phyloP scores from a whole-genome alignment of 164 flowering plant genomes.

The Vitis riparia region DNA sequence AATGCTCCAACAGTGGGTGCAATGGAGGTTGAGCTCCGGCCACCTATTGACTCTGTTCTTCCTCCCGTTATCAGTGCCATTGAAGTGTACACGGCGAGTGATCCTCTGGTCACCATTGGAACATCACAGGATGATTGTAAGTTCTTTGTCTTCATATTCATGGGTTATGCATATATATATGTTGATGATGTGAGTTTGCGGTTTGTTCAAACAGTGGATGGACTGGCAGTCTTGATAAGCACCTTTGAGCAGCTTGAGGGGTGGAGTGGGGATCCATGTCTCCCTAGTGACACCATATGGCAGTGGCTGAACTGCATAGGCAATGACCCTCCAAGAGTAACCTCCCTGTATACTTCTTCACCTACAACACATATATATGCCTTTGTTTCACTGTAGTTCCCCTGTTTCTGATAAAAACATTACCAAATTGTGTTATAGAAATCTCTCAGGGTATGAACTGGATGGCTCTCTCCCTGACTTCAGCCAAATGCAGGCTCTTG shows the following conservation, averaged over 20 bases:
- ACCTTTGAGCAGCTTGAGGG: constrained; percentile 8
- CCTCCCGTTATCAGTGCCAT: constrained; percentile 14
- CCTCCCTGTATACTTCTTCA: constrained; percentile 1
- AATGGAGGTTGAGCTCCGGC: constrained; percentile 1
- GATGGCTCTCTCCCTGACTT: constrained; percentile 7
- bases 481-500: constrained; percentile 20
- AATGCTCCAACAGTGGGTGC: neutral
- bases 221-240: constrained; percentile 1
- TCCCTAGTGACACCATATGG: constrained; percentile 8
- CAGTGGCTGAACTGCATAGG: constrained; percentile 4
- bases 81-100: constrained; percentile 11
- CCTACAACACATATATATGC: no score
- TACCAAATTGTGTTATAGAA: neutral
- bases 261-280: constrained; percentile 18
- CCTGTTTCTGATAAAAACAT: no score
- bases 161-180: neutral
- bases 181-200: neutral
- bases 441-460: constrained; percentile 11
- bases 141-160: neutral
- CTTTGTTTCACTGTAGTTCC: no score
- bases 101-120: neutral
- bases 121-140: constrained; percentile 13
- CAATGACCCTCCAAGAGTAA: constrained; percentile 7
- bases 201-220: neutral
- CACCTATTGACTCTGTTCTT: neutral